Percentiles rank a stretch among this genome's conserved stretches.
Conservation (phyloP, 306 rosid species). For the Acacia confusa region DNA sequence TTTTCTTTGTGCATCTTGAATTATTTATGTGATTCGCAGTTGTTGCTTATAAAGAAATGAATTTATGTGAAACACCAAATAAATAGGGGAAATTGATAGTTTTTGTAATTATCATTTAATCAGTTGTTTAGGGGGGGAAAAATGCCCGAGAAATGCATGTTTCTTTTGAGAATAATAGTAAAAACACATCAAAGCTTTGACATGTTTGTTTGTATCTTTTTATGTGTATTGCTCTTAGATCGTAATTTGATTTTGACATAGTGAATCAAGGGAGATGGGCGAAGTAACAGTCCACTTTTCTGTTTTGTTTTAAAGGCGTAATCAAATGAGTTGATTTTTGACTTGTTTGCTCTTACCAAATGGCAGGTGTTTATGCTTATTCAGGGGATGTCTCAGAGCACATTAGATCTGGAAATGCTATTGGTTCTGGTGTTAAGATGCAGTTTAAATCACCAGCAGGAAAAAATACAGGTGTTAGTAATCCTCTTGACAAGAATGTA, state of each 20-base stretch:
- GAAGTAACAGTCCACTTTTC: slow-evolving; percentile 15
- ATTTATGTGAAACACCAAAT: not conserved
- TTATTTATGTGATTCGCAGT: not conserved
- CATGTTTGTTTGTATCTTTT: slow-evolving; percentile 17
- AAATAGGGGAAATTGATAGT: not conserved
- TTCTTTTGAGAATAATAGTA: not conserved
- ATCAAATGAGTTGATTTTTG: not conserved
- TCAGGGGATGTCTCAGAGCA: slow-evolving; percentile 61
- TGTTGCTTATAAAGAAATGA: slow-evolving; percentile 12
- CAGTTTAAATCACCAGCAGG: slow-evolving; percentile 65
- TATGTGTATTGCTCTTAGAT: not conserved
- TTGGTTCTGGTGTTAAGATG: slow-evolving; percentile 62
- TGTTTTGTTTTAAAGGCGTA: not conserved
- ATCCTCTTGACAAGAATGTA: slow-evolving; percentile 74
- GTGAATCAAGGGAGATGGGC: slow-evolving; percentile 8
- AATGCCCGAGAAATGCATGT: not conserved
- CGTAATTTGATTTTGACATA: slow-evolving; percentile 1
- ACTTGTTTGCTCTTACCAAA: slow-evolving; percentile 19
- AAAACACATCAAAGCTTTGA: not conserved
- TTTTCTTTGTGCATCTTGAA: slow-evolving; percentile 13
- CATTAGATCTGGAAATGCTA: slow-evolving; percentile 54
- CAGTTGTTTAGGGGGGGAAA: not conserved
- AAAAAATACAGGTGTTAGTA: slow-evolving; percentile 58
- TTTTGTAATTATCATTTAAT: not conserved
- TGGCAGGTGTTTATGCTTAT: slow-evolving; percentile 42